Conservation (phyloP, 208 protist genomes). For the Trypanosoma cruzi region DNA sequence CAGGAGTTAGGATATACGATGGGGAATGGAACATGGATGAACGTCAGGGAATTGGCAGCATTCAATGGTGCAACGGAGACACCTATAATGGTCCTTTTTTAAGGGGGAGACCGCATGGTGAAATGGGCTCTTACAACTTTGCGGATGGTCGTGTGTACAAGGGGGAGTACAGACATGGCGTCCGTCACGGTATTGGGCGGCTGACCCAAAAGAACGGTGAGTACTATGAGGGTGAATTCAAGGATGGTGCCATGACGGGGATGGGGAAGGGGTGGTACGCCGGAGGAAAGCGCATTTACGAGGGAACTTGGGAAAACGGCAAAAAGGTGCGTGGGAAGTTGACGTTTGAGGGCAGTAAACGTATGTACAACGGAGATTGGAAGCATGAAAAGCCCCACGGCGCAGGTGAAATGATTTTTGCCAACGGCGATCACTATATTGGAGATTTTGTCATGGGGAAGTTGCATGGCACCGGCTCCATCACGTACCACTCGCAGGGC, state of each 20-base stretch:
- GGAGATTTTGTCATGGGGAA: conserved; percentile 47
- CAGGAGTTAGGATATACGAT: conserved; percentile 28
- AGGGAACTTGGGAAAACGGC: conserved; percentile 38
- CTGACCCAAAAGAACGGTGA: conserved; percentile 52
- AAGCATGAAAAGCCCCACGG: conserved; percentile 52
- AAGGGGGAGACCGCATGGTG: conserved; percentile 36
- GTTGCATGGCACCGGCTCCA: conserved; percentile 48
- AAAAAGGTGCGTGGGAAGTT: conserved; percentile 43
- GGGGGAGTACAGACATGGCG: conserved; percentile 45
- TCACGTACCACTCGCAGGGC: conserved; percentile 33
- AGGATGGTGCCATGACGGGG: conserved; percentile 44
- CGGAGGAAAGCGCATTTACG: conserved; percentile 33
- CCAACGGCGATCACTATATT: conserved; percentile 62
- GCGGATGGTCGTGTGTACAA: conserved; percentile 59
- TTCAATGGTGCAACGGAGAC: conserved; percentile 39
- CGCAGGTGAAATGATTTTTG: conserved; percentile 47
- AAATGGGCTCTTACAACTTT: conserved; percentile 24
- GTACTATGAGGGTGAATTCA: conserved; percentile 67
- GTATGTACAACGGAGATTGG: conserved; percentile 58
- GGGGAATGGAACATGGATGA: conserved; percentile 33
- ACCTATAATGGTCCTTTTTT: conserved; percentile 43
- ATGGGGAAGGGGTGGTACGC: conserved; percentile 39
- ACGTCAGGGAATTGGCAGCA: conserved; percentile 20
- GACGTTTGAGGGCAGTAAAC: conserved; percentile 37
- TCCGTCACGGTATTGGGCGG: conserved; percentile 50